Conservation (phyloP, 345 rosid genomes). For the Populus deltoides region DNA sequence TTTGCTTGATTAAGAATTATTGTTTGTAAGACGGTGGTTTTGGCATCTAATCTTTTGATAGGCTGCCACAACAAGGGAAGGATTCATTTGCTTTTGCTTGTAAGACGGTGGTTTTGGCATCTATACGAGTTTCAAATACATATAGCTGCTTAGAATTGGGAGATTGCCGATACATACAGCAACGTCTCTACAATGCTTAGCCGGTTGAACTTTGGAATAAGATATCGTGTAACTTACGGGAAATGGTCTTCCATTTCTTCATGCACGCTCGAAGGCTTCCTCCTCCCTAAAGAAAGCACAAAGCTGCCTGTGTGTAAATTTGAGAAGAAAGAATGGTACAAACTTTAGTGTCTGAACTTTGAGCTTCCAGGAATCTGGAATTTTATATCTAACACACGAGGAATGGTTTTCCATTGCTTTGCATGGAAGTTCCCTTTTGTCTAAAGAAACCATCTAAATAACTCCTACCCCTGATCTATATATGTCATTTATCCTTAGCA, state of each 20-base stretch:
- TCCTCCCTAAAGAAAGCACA: constrained; percentile 26
- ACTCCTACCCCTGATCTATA: neutral
- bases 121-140: neutral
- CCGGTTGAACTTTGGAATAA: neutral
- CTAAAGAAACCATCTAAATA: constrained; percentile 23
- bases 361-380: constrained; percentile 26
- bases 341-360: constrained; percentile 10
- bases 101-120: too few species aligned
- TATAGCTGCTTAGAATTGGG: neutral
- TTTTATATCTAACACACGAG: neutral
- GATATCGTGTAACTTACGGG: neutral
- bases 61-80: too few species aligned
- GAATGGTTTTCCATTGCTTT: constrained; percentile 26
- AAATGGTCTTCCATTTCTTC: constrained; percentile 19
- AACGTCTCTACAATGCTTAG: constrained; percentile 2
- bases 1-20: too few species aligned
- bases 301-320: neutral
- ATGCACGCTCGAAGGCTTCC: constrained; percentile 16
- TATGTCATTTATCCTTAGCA: neutral
- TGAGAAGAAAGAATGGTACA: constrained; percentile 11
- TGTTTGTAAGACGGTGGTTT: too few species aligned
- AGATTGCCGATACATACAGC: constrained; percentile 4
- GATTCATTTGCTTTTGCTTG: neutral
- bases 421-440: constrained; percentile 27
- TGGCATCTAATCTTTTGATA: too few species aligned